phyloP scores from a whole-genome alignment of 495 filamentous ascomycete genomes.

The Penicillium salamii region DNA sequence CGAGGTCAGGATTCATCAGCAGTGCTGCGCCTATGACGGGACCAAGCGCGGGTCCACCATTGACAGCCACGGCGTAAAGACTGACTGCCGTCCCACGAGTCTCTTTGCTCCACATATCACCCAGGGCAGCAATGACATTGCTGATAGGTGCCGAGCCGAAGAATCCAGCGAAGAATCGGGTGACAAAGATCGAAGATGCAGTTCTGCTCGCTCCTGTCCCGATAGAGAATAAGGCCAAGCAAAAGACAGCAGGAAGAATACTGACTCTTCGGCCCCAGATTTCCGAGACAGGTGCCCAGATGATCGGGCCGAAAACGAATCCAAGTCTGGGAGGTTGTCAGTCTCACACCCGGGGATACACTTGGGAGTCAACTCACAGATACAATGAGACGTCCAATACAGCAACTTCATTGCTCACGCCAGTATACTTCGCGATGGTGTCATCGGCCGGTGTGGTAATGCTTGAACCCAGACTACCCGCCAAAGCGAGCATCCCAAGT shows the following conservation, averaged over 20 bases:
- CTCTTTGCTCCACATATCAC: constrained; percentile 43
- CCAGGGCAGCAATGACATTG: constrained; percentile 45
- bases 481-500: constrained; percentile 48
- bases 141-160: constrained; percentile 47
- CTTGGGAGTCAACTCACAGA: not conserved
- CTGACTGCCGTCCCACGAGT: constrained; percentile 38
- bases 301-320: constrained; percentile 40
- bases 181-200: constrained; percentile 35
- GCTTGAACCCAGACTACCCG: constrained; percentile 45
- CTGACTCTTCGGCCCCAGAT: constrained; percentile 37
- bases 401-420: constrained; percentile 32
- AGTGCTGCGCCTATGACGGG: constrained; percentile 47
- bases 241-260: constrained; percentile 47
- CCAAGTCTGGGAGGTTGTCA: constrained; percentile 11
- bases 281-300: constrained; percentile 31
- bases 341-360: not conserved
- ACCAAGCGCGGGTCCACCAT: constrained; percentile 42
- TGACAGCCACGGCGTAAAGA: constrained; percentile 41
- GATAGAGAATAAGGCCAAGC: constrained; percentile 42
- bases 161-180: constrained; percentile 46
- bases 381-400: constrained; percentile 1
- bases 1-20: constrained; percentile 32
- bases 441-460: constrained; percentile 48
- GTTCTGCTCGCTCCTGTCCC: constrained; percentile 38
- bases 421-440: constrained; percentile 34